These are phyloP conservation scores for Tetratostichococcus sp. DNA, from an alignment of 139 green algal genomes.

Conservation along the genomic window DNA sequence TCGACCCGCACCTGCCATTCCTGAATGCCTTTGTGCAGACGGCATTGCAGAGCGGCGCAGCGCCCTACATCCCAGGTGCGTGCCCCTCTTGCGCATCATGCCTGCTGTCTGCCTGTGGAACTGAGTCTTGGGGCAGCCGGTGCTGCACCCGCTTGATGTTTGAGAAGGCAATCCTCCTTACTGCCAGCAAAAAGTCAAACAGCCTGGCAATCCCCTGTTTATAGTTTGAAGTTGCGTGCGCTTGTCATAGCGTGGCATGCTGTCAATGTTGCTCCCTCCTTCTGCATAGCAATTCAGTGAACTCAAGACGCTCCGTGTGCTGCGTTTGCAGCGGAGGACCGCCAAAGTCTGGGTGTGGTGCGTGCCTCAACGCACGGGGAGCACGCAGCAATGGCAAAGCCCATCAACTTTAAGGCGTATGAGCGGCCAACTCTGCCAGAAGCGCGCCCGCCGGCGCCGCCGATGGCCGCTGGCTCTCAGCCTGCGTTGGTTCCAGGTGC, in stretches of 20 bases:
- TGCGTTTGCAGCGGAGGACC: constrained; percentile 41
- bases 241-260: too few species aligned
- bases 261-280: too few species aligned
- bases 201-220: too few species aligned
- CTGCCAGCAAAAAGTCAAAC: too few species aligned
- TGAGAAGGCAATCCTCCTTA: too few species aligned
- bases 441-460: neutral
- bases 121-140: too few species aligned
- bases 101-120: too few species aligned
- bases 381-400: neutral
- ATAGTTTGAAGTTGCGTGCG: too few species aligned
- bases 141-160: too few species aligned
- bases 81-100: too few species aligned
- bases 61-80: constrained; percentile 46
- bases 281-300: too few species aligned
- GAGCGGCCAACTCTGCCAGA: neutral
- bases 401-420: neutral
- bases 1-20: constrained; percentile 53
- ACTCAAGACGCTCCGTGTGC: too few species aligned
- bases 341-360: constrained; percentile 31
- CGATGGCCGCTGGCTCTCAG: constrained; percentile 5
- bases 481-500: neutral
- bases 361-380: constrained; percentile 14
- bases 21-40: constrained; percentile 46
- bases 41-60: constrained; percentile 41